phyloP scores from a whole-genome alignment of 75 land plant species.

The Pinus tabuliformis region DNA sequence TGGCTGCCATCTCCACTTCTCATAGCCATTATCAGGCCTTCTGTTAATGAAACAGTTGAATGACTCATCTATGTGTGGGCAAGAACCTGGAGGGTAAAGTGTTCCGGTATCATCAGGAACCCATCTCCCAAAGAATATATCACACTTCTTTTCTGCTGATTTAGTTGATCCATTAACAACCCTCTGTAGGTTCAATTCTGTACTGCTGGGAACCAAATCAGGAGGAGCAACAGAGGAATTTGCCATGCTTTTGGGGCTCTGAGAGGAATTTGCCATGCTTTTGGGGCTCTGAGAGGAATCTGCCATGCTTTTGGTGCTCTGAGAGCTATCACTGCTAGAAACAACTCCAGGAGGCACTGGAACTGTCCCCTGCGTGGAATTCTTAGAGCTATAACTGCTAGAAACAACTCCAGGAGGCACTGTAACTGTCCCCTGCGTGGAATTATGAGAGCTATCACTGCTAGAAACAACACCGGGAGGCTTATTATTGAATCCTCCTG shows the following conservation, averaged over 20 bases:
- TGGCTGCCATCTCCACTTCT: slow-evolving; percentile 58
- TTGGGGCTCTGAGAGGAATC: background rate
- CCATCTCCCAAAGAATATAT: slow-evolving; percentile 43
- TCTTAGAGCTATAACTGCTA: background rate
- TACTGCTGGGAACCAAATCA: background rate
- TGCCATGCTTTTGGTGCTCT: background rate
- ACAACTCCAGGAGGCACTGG: background rate
- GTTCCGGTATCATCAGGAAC: slow-evolving; percentile 37
- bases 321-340: background rate
- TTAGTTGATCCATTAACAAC: background rate
- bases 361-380: background rate
- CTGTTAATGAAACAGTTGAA: slow-evolving; percentile 51
- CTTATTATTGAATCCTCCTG: background rate
- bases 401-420: background rate
- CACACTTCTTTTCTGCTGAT: slow-evolving; percentile 14
- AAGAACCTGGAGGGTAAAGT: slow-evolving; percentile 26
- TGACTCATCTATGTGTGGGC: slow-evolving; percentile 45
- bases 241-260: too few relatives aligned
- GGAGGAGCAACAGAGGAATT: background rate
- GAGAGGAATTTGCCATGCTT: too few relatives aligned
- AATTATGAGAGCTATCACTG: background rate
- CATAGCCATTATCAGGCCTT: slow-evolving; percentile 39
- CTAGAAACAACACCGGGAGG: background rate
- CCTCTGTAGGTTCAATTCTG: background rate
- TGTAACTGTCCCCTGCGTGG: background rate